phyloP scores from a whole-genome alignment of 176 grass and related monocot species.

The Avena insularis region DNA sequence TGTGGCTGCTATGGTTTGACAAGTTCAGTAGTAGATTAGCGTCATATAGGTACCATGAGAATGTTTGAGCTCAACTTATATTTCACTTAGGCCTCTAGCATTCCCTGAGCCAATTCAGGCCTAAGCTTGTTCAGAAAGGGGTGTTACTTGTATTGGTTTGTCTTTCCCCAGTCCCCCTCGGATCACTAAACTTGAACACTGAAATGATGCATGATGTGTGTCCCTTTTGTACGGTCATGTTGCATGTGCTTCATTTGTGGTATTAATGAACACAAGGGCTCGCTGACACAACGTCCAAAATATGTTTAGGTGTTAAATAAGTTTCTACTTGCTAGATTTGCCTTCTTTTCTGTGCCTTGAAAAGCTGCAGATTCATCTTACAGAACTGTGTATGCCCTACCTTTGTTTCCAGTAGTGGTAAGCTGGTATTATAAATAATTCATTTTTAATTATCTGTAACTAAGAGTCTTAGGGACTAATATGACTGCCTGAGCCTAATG shows the following conservation, averaged over 20 bases:
- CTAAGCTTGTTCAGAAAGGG: neutral
- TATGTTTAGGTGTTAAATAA: neutral
- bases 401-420: neutral
- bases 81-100: neutral
- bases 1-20: neutral
- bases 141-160: neutral
- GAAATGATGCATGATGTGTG: neutral
- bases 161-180: neutral
- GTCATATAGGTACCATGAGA: neutral
- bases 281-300: neutral
- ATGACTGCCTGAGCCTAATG: neutral
- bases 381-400: neutral
- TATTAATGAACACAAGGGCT: neutral
- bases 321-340: neutral
- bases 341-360: neutral
- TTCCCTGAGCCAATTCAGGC: slow-evolving; percentile 7
- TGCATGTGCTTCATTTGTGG: neutral
- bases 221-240: neutral
- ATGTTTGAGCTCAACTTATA: neutral
- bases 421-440: neutral
- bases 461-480: neutral
- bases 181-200: neutral
- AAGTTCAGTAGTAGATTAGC: neutral
- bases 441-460: neutral
- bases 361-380: neutral